Conservation (phyloP, 371 early-diverging fungal genomes). For the Ordospora pajunii region DNA sequence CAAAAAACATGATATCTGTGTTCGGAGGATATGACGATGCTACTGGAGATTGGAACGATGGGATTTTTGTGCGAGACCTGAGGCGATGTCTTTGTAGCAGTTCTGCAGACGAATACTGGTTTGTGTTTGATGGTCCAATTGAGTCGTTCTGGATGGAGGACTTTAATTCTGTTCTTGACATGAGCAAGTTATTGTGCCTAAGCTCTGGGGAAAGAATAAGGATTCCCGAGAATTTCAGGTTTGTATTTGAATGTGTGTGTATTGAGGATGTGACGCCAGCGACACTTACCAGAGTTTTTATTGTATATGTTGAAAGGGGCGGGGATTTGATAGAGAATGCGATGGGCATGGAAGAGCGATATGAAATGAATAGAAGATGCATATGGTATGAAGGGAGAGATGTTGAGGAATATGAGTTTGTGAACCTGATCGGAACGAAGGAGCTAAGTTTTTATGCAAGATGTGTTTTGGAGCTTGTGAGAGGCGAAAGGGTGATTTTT, state of each 20-base stretch:
- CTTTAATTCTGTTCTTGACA: slow-evolving; percentile 71
- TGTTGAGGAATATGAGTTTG: not conserved
- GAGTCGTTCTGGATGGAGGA: slow-evolving; percentile 99
- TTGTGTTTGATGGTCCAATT: slow-evolving; percentile 95
- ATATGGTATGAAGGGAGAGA: not conserved
- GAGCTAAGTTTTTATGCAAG: not conserved
- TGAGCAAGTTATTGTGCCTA: slow-evolving; percentile 74
- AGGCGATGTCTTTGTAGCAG: slow-evolving; percentile 88
- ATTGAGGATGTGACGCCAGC: slow-evolving; percentile 88
- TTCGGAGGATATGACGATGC: slow-evolving; percentile 86
- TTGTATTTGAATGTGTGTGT: slow-evolving; percentile 96
- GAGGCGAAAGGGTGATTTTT: not conserved
- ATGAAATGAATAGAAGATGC: not conserved
- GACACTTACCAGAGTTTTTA: slow-evolving; percentile 93
- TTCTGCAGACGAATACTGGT: slow-evolving; percentile 91
- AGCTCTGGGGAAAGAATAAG: slow-evolving; percentile 86
- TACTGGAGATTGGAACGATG: slow-evolving; percentile 98
- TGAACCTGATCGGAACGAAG: not conserved
- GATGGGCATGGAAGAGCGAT: not conserved
- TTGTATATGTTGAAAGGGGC: slow-evolving; percentile 88
- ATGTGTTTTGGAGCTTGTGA: not conserved
- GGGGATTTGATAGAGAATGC: not conserved
- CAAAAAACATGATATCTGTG: slow-evolving; percentile 81
- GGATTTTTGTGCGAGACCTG: slow-evolving; percentile 79
- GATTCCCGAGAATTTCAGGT: slow-evolving; percentile 81